Evolutionary conservation across 176 grass and related monocot species (phyloP).

Genomic region (maize (Zea mays)): Zm-B73-REFERENCE-NAM-5.0 NC_050103.1:147935001-147935500

Average conservation of each 20-base stretch:
- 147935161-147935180: conserved; percentile 5
- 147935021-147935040: conserved; percentile 23
- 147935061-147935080: conserved; percentile 43
- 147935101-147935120: conserved; percentile 50
- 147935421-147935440: neutral
- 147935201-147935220: conserved; percentile 9
- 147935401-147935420: neutral
- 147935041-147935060: conserved; percentile 36
- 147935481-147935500: neutral
- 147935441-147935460: neutral
- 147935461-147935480: neutral
- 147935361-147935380: neutral
- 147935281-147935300: neutral
- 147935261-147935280: neutral
- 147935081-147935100: conserved; percentile 20
- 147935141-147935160: conserved; percentile 17
- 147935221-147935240: neutral
- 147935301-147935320: neutral
- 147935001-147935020: conserved; percentile 36
- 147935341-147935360: neutral
- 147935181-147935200: conserved; percentile 11
- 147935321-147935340: neutral
- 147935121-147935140: conserved; percentile 4
- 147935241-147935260: neutral
- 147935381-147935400: neutral